Base-by-base conservation (phyloP, 1,284 basidiomycete genomes). In the Phellopilus nigrolimitatus region DNA sequence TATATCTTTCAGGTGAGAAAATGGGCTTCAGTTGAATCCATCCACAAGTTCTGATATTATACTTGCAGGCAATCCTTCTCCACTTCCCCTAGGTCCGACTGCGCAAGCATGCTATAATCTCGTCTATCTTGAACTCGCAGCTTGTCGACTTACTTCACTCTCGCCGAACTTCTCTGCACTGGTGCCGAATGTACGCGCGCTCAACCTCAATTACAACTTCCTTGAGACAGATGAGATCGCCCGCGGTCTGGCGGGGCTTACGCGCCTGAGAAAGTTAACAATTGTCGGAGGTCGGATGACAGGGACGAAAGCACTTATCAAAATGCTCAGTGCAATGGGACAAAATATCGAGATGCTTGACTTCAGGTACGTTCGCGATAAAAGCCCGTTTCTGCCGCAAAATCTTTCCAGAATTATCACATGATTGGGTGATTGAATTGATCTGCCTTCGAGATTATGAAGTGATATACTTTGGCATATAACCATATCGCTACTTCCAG, bases 181-280 rank as follows among this genome's bases (percentile, higher is more conserved):
- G 44, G 73, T 85, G 41, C 95, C 95, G 21, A 97, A 97, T 67
- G 71, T 99, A 60, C 85, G 94, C 53, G 86, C 88, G 54, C 74
- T 99, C 64, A 98, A 98, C 71, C 78, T 95, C 58, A 95, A 97
- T 74, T 95, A 95, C 74, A 97, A 97, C 68, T 95, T 94, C 69
- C 64, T 97, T 60, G 80, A 47, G 31, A 39, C 50, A 10, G 49
- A 51, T 28, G 63, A 78, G 69, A 82, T 93, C 57, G 76, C 79
- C 52, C 72, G 78, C 52, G 69, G 72, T 37, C 70, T 97, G 53
- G 76, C 76, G 40, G 90, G 88, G n/a, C 74, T 97, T 55, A 73
- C 68, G 52, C 72, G 88, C 61, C 68, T 97, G 66, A 79, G 80
- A 60, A 93, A 91, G 73, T 68, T 97, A 60, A 91, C 82, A 46